Base-by-base conservation (phyloP, 1,284 basidiomycete genomes). In the Tylopilus orsonianus region DNA sequence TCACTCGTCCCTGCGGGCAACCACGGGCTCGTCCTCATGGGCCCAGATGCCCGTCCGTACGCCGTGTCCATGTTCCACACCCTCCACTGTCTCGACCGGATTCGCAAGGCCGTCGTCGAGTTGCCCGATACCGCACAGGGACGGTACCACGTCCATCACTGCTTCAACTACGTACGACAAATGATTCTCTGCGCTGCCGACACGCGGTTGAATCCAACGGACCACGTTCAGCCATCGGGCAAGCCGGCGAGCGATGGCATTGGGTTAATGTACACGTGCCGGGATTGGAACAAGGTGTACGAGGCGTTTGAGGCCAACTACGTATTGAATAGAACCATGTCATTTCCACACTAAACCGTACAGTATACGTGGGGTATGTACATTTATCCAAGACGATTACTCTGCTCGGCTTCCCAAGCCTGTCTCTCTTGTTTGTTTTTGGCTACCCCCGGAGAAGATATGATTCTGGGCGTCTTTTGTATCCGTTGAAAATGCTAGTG, bases 101-200 rank as follows among this genome's bases (percentile, higher is more conserved):
- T 64, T 10, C 59, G 61, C n/a, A 45, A 3, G 14, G 48, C 54
- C 7, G 62, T 64, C 47, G 32, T 55, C 8, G 27, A 9, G 2
- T 9, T 35, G 0, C 39, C 33, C 12, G 24, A 34, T 14, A 22
- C 19, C 8, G 19, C 18, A 2, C 41, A 43, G 1, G 44, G 48
- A 1, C 53, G 55, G 35, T 38, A 49, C 7, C 53, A 59, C 18
- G 56, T 50, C 5, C 56, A 58, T 2, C 68, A 70, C 26, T 71
- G 68, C 34, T 52, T 71, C 55, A 70, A 66, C 40, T 69, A 71
- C 23, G 43, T 70, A 1, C 61, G 66, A 1, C 67, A 71, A 45
- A 60, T 61, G 41, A 43, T 70, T 1, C 54, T 71, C 13, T 70
- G 69, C 20, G 56, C 53, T 1, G 58, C 62, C 4, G 55, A 66